phyloP scores from a whole-genome alignment of 306 rosid genomes.

The Mucuna pruriens region DNA sequence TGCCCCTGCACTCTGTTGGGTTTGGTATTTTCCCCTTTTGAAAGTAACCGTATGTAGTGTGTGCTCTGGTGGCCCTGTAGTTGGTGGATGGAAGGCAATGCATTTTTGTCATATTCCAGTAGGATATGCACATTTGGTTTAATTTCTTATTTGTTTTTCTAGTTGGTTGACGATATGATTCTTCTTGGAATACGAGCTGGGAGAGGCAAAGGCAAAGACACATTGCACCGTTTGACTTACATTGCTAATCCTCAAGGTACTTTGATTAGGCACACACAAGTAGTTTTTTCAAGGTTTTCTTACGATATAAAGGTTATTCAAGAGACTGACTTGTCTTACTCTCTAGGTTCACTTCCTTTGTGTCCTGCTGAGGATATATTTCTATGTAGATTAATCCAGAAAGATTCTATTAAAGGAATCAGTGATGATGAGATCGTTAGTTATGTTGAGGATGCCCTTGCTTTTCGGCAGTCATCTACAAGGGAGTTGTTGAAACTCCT shows the following conservation, averaged over 20 bases:
- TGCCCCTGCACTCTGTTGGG: not conserved
- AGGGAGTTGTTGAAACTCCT: constrained; percentile 58
- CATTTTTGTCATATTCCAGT: constrained; percentile 24
- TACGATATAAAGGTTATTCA: constrained; percentile 26
- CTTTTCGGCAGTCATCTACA: constrained; percentile 69
- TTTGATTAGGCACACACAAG: not conserved
- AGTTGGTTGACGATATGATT: constrained; percentile 83
- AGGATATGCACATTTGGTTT: constrained; percentile 15
- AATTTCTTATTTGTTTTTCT: constrained; percentile 45
- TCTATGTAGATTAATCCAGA: constrained; percentile 83
- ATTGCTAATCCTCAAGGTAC: constrained; percentile 63
- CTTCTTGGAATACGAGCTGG: constrained; percentile 83
- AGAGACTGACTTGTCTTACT: constrained; percentile 45
- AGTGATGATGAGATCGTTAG: constrained; percentile 45
- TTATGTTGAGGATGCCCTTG: constrained; percentile 71
- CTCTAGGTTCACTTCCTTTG: constrained; percentile 69
- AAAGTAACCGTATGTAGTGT: constrained; percentile 17
- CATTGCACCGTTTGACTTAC: constrained; percentile 51
- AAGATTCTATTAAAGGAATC: constrained; percentile 62
- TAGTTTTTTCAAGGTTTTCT: constrained; percentile 6
- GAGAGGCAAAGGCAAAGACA: constrained; percentile 63
- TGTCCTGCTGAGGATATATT: constrained; percentile 82
- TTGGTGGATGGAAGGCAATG: constrained; percentile 1
- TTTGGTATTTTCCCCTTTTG: constrained; percentile 26
- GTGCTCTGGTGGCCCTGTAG: not conserved